Evolutionary conservation across 768 basidiomycete genomes (phyloP).

Genomic region (Panus rudis): DNA sequence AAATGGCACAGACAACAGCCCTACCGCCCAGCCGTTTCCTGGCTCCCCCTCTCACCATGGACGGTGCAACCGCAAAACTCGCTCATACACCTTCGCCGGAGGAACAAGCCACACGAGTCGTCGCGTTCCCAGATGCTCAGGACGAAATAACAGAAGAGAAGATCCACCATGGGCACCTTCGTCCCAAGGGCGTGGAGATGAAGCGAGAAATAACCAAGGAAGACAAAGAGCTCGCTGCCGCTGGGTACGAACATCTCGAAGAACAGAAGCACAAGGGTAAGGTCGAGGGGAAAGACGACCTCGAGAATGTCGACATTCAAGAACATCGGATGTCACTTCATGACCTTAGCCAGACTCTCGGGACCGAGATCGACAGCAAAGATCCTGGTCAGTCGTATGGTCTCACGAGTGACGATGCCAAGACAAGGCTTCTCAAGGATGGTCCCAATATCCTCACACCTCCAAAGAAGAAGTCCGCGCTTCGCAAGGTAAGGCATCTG

Average conservation of each 20-base stretch:
- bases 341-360: conserved; percentile 33
- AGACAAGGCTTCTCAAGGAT: conserved; percentile 44
- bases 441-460: conserved; percentile 61
- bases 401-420: conserved; percentile 46
- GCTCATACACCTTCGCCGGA: conserved; percentile 14
- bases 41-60: conserved; percentile 11
- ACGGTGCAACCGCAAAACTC: conserved; percentile 10
- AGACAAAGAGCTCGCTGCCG: conserved; percentile 57
- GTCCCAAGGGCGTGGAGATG: conserved; percentile 54
- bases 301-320: conserved; percentile 46
- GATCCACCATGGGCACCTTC: conserved; percentile 19
- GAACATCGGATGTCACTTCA: conserved; percentile 46
- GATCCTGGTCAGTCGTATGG: conserved; percentile 46
- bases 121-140: conserved; percentile 42
- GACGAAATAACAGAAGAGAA: conserved; percentile 22
- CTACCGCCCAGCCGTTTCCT: conserved; percentile 4
- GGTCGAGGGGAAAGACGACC: conserved; percentile 22
- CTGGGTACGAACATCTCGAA: conserved; percentile 60
- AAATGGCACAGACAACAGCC: too few species aligned
- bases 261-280: conserved; percentile 31
- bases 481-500: conserved; percentile 43
- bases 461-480: conserved; percentile 57
- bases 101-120: conserved; percentile 33
- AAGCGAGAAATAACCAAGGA: conserved; percentile 59
- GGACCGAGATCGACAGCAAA: conserved; percentile 45